Evolutionary conservation across 495 filamentous ascomycete species (phyloP), one percentile per base, ranked within the genome.

Genomic region (Neurospora tetraspora): DNA sequence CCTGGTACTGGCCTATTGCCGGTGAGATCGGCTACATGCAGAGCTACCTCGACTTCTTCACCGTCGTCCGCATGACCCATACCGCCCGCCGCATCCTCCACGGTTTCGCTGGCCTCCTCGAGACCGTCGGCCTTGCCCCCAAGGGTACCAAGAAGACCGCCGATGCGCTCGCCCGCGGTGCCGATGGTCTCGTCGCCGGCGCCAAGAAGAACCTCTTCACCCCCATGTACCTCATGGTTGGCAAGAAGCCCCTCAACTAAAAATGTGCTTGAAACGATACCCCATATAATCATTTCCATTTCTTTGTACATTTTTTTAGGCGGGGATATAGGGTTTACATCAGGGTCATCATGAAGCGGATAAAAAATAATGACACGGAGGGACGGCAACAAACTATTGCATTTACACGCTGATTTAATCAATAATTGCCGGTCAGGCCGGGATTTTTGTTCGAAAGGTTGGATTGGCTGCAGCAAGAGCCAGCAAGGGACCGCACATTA

Each of bases 211-310:
- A 97, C 79, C 87, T 99, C 20, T 99, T 99, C 85, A 99, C 96
- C 0, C 96, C 96, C 43, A 99, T 99, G 96, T 98, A 98, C 85
- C 85, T 99, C 81, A 98, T 99, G 96, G 90, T 99, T 72, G 96
- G 88, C 43, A 89, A 94, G 83, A 99, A 99, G 86, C 93, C 95
- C n/a, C 76, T 75, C 59, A 77, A 84, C 75, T 85, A 80, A 73
- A 20, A 12, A 11, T 7, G 16, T 71, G 7, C 5, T 11, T 31
- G 23, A 65, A 65, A 65, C 27, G 27, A 65, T 65, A 65, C 53
- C 53, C 53, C 27, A 65, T 70, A 36, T 73, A 61, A 20, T 27
- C 38, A 34, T 73, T 27, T 69, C 45, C 42, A 37, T 71, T 75
- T 68, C 71, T 74, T 71, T 76, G 72, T 70, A 72, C 40, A 72